phyloP scores from a whole-genome alignment of 2,329 filamentous ascomycete genomes.

The Corinectria fuckeliana region DNA sequence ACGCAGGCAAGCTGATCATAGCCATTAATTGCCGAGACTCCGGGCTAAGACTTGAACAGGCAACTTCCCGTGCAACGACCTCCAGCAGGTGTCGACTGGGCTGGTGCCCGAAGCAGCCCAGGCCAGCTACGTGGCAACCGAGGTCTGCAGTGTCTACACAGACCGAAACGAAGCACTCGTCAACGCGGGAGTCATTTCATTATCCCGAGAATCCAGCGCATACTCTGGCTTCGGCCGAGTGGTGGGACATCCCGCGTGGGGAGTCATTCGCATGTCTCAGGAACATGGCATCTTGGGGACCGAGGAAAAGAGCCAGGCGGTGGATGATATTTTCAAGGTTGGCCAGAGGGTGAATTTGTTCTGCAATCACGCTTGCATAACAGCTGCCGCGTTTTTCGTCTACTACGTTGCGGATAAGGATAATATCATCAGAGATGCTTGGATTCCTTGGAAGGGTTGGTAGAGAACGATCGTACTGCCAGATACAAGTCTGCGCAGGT shows the following conservation, averaged over 20 bases:
- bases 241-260: slow-evolving; percentile 40
- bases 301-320: slow-evolving; percentile 27
- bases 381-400: slow-evolving; percentile 44
- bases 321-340: slow-evolving; percentile 40
- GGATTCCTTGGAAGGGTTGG: slow-evolving; percentile 48
- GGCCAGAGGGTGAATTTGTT: slow-evolving; percentile 43
- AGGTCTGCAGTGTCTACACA: slow-evolving; percentile 48
- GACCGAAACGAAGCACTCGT: slow-evolving; percentile 48
- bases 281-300: slow-evolving; percentile 47
- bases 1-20: slow-evolving; percentile 37
- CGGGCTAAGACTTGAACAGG: slow-evolving; percentile 18
- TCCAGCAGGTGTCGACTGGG: slow-evolving; percentile 47
- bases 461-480: slow-evolving; percentile 3
- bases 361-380: slow-evolving; percentile 47
- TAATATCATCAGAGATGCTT: slow-evolving; percentile 43
- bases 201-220: slow-evolving; percentile 44
- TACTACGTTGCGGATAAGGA: slow-evolving; percentile 47
- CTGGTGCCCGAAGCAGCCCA: slow-evolving; percentile 39
- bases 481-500: background rate
- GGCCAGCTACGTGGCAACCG: slow-evolving; percentile 41
- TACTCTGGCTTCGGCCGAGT: slow-evolving; percentile 41
- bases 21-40: no score
- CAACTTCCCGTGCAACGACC: slow-evolving; percentile 48
- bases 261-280: slow-evolving; percentile 45
- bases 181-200: slow-evolving; percentile 45